phyloP scores from a whole-genome alignment of 2,329 filamentous ascomycete species.

The Botrytis paeoniae region DNA sequence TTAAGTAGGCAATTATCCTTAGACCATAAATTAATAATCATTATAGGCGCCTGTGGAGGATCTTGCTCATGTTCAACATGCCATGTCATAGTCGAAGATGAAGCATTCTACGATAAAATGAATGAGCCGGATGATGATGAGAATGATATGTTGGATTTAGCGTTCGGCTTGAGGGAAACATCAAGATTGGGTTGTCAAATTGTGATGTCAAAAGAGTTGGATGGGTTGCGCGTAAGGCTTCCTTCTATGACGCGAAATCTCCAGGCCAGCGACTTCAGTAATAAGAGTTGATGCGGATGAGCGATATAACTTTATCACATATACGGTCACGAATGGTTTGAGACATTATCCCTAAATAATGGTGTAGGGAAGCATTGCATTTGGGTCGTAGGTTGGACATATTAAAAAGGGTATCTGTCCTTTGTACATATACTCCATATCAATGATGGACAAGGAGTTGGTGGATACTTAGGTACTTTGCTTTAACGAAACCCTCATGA shows the following conservation, averaged over 20 bases:
- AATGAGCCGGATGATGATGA: constrained; percentile 60
- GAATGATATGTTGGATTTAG: constrained; percentile 72
- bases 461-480: constrained; percentile 22
- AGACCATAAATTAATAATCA: constrained; percentile 14
- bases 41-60: constrained; percentile 77
- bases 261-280: constrained; percentile 86
- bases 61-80: constrained; percentile 75
- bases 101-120: constrained; percentile 62
- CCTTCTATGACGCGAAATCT: constrained; percentile 94
- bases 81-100: constrained; percentile 66
- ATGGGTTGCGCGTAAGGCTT: constrained; percentile 80
- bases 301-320: neutral
- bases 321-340: neutral
- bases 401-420: constrained; percentile 28
- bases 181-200: constrained; percentile 55
- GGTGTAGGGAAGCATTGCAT: constrained; percentile 5
- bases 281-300: constrained; percentile 35
- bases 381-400: constrained; percentile 15
- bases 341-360: neutral
- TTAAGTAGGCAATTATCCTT: neutral
- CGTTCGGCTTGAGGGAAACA: constrained; percentile 72
- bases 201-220: constrained; percentile 82
- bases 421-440: constrained; percentile 29
- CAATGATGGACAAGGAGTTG: constrained; percentile 17
- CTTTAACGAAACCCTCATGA: constrained; percentile 20